These are phyloP conservation scores for Sphagnum contortum DNA, from an alignment of 225 moss, liverwort and hornwort genomes.

Conservation along the genomic window DNA sequence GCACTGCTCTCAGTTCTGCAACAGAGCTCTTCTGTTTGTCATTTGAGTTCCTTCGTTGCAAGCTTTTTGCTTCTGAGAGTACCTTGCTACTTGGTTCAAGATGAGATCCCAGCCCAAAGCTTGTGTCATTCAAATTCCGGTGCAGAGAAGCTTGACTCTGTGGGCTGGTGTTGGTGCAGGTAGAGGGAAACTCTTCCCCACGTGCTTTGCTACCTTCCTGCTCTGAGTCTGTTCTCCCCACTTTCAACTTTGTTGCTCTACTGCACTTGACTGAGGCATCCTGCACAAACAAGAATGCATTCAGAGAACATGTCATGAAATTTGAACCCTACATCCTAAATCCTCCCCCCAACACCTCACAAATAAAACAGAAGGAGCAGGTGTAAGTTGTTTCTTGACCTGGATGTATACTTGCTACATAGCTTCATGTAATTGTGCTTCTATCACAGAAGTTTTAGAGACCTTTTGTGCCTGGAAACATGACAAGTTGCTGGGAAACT, in stretches of 20 bases:
- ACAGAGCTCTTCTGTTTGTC: slow-evolving; percentile 12
- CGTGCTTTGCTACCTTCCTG: not conserved
- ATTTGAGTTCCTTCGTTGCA: slow-evolving; percentile 4
- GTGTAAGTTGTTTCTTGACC: not conserved
- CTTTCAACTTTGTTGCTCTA: not conserved
- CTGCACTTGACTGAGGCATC: slow-evolving; percentile 1
- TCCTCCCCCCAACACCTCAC: not conserved
- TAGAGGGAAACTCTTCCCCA: not conserved
- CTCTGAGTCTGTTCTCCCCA: slow-evolving; percentile 1
- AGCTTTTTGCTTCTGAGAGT: not conserved
- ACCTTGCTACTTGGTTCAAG: no score
- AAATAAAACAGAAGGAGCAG: not conserved
- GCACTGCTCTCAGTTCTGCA: not conserved
- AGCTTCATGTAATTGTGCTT: slow-evolving; percentile 1
- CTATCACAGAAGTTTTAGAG: not conserved
- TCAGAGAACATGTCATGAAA: not conserved
- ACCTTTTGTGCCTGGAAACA: slow-evolving; percentile 26
- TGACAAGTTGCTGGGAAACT: slow-evolving; percentile 2
- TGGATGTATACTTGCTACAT: not conserved
- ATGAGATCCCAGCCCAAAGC: no score
- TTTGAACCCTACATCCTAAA: not conserved
- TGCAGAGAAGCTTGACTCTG: not conserved
- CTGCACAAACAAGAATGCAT: slow-evolving; percentile 1
- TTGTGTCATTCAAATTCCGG: no score
- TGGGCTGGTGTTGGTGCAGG: not conserved